These are phyloP conservation scores for Neurospora pannonica DNA, from an alignment of 495 filamentous ascomycete genomes.

Conservation along the genomic window DNA sequence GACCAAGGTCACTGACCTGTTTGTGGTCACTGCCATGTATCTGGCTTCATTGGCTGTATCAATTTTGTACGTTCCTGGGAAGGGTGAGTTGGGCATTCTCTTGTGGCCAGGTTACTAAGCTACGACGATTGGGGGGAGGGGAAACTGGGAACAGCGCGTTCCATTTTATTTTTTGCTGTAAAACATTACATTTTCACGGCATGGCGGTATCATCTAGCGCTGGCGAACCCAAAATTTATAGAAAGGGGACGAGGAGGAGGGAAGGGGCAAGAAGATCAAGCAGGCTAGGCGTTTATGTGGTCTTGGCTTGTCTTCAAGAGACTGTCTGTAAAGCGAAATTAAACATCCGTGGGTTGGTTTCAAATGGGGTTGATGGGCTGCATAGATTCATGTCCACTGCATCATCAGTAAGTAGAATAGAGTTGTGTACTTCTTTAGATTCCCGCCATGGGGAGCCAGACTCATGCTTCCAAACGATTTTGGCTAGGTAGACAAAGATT, in stretches of 20 bases:
- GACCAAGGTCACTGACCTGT: background rate
- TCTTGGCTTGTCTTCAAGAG: background rate
- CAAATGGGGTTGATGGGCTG: background rate
- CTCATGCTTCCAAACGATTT: background rate
- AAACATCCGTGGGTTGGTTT: background rate
- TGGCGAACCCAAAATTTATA: background rate
- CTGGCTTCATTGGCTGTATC: background rate
- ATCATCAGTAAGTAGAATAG: background rate
- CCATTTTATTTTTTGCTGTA: background rate
- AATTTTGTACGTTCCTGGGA: background rate
- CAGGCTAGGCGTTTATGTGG: background rate
- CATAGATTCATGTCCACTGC: background rate
- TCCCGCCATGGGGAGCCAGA: background rate
- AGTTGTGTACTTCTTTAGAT: background rate
- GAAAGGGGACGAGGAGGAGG: no score
- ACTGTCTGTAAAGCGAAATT: background rate
- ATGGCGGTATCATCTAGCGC: background rate
- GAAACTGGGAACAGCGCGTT: background rate
- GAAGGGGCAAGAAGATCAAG: background rate
- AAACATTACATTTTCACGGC: background rate
- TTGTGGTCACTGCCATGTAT: background rate
- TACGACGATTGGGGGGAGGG: background rate
- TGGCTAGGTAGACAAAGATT: background rate
- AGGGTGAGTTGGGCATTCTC: background rate
- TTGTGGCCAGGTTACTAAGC: background rate